A percentile compares a stretch with the other conserved stretches of the same genome.
Conservation (phyloP, 1,284 basidiomycete species). For the Apiotrichum sp. region DNA sequence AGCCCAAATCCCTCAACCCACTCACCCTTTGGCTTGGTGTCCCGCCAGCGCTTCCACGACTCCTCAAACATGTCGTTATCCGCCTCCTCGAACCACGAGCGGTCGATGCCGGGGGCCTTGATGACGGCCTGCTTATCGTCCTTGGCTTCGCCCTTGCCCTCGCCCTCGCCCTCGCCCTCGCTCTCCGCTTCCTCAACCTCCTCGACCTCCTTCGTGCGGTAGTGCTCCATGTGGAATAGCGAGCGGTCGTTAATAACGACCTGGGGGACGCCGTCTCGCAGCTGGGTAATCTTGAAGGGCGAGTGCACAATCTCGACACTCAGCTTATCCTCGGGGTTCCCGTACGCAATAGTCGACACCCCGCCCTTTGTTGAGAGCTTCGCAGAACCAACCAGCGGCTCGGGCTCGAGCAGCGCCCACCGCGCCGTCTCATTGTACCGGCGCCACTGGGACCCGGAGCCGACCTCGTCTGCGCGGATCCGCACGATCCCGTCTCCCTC, state of each 20-base stretch:
- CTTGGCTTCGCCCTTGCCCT: constrained; percentile 45
- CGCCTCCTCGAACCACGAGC: constrained; percentile 76
- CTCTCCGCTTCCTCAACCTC: constrained; percentile 39
- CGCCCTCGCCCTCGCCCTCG: constrained; percentile 42
- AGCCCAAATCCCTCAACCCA: background rate
- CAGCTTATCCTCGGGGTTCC: constrained; percentile 18
- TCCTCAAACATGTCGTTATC: constrained; percentile 88
- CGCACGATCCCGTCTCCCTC: constrained; percentile 67
- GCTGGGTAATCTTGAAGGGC: constrained; percentile 67
- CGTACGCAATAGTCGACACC: constrained; percentile 37
- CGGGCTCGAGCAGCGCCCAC: constrained; percentile 66
- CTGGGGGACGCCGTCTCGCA: constrained; percentile 69
- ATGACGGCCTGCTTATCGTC: constrained; percentile 55
- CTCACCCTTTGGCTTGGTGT: constrained; percentile 89
- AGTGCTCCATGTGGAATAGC: constrained; percentile 97
- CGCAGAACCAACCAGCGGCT: constrained; percentile 54
- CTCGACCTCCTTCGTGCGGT: constrained; percentile 59
- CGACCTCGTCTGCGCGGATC: constrained; percentile 77
- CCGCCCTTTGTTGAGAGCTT: constrained; percentile 46
- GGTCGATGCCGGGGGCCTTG: constrained; percentile 52
- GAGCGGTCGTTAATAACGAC: constrained; percentile 84
- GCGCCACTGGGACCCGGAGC: constrained; percentile 57
- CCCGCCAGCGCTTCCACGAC: constrained; percentile 74
- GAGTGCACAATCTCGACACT: constrained; percentile 61
- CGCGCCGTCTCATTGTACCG: constrained; percentile 82